phyloP scores from a whole-genome alignment of 2,329 filamentous ascomycete genomes.

The Juglanconis oblonga region DNA sequence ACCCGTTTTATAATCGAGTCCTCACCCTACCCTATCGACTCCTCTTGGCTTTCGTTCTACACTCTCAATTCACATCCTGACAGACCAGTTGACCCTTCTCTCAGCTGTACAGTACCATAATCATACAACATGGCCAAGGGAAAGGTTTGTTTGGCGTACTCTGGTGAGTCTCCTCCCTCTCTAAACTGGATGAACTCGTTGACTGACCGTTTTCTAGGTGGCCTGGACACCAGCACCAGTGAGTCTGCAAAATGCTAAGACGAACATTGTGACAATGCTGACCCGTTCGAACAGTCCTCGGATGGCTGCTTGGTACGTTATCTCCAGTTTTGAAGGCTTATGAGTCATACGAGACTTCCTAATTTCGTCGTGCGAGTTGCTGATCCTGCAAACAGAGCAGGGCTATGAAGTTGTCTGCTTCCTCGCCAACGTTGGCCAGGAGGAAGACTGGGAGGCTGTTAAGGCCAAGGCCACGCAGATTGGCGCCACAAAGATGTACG shows the following conservation, averaged over 20 bases:
- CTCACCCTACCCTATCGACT: not conserved
- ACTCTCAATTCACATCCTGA: not conserved
- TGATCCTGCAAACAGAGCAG: slow-evolving; percentile 36
- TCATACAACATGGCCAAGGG: slow-evolving; percentile 16
- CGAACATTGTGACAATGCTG: not conserved
- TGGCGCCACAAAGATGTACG: slow-evolving; percentile 27
- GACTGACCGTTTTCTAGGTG: slow-evolving; percentile 12
- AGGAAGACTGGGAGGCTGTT: slow-evolving; percentile 72
- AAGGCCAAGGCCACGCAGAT: slow-evolving; percentile 63
- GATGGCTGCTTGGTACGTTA: slow-evolving; percentile 17
- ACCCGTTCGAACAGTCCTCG: slow-evolving; percentile 12
- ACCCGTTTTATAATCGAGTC: not conserved
- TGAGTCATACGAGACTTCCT: not conserved
- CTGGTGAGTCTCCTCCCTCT: slow-evolving; percentile 6
- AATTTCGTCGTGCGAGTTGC: not conserved
- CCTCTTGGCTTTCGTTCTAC: not conserved
- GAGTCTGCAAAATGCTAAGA: slow-evolving; percentile 1
- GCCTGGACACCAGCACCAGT: slow-evolving; percentile 20
- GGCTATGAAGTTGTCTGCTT: slow-evolving; percentile 60
- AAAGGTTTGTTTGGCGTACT: slow-evolving; percentile 20
- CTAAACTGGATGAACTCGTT: not conserved
- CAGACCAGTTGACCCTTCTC: slow-evolving; percentile 14
- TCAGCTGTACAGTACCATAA: not conserved
- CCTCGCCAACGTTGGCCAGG: slow-evolving; percentile 71
- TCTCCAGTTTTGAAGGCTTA: not conserved